phyloP scores from a whole-genome alignment of 805 yeast species.

The Candida argentea region DNA sequence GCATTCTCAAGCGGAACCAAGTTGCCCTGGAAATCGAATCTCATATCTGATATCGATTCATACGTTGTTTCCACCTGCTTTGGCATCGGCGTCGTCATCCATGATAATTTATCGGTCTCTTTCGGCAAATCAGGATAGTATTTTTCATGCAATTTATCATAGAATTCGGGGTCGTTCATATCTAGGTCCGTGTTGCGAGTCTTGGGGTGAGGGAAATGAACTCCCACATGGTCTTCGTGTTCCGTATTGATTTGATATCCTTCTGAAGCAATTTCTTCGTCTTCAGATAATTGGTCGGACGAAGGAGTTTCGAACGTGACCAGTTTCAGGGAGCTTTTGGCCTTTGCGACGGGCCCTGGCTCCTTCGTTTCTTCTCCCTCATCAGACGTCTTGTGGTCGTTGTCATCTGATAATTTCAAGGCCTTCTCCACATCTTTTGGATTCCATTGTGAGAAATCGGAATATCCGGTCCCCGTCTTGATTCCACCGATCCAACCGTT shows the following conservation, averaged over 20 bases:
- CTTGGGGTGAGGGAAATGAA: conserved; percentile 59
- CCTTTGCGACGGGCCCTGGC: conserved; percentile 8
- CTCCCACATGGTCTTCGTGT: conserved; percentile 30
- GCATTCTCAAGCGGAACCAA: conserved; percentile 41
- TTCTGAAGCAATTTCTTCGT: conserved; percentile 28
- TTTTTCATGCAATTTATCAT: conserved; percentile 68
- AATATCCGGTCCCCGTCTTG: conserved; percentile 24
- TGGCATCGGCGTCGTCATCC: conserved; percentile 75
- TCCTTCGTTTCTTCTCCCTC: conserved; percentile 18
- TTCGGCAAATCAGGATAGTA: conserved; percentile 85
- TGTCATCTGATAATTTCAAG: conserved; percentile 15
- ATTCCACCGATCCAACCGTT: conserved; percentile 34
- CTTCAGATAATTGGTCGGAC: conserved; percentile 14
- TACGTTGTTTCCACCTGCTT: conserved; percentile 30
- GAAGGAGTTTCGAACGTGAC: conserved; percentile 40
- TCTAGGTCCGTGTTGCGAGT: conserved; percentile 32
- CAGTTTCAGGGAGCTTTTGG: conserved; percentile 39
- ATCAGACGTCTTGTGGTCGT: conserved; percentile 17
- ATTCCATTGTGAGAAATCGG: conserved; percentile 23
- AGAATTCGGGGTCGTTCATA: conserved; percentile 68
- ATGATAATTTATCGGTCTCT: conserved; percentile 71
- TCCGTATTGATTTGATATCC: conserved; percentile 30
- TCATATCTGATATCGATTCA: conserved; percentile 52
- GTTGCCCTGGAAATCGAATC: conserved; percentile 86
- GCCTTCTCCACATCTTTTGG: conserved; percentile 27